Evolutionary conservation across 768 basidiomycete genomes (phyloP).

Genomic region (Jaapia argillacea): DNA sequence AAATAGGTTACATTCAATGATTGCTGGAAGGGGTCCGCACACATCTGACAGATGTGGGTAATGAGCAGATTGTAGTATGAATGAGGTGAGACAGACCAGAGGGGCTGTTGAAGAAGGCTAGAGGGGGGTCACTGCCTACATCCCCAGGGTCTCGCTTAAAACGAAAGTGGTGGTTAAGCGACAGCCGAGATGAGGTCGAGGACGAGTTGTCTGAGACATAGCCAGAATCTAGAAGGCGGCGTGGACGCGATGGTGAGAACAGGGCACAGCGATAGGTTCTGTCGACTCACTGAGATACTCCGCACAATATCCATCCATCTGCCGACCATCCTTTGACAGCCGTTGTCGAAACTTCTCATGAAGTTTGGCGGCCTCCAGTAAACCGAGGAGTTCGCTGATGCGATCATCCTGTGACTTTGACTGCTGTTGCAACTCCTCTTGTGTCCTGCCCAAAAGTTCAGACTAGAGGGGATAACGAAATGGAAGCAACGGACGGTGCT

Average conservation of each 20-base stretch:
- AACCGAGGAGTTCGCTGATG: slow-evolving; percentile 32
- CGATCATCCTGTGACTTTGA: slow-evolving; percentile 34
- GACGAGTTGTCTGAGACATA: too few species aligned
- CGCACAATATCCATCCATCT: slow-evolving; percentile 6
- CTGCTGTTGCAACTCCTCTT: slow-evolving; percentile 41
- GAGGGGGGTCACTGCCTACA: not conserved
- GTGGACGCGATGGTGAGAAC: too few species aligned
- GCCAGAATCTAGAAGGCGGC: too few species aligned
- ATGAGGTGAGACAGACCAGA: not conserved
- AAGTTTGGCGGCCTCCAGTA: slow-evolving; percentile 31
- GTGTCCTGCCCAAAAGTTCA: slow-evolving; percentile 27
- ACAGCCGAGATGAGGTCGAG: slow-evolving; percentile 2
- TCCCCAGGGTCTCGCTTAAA: not conserved
- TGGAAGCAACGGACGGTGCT: slow-evolving; percentile 33
- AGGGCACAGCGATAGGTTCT: too few species aligned
- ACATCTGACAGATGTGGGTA: slow-evolving; percentile 13
- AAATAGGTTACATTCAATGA: slow-evolving; percentile 36
- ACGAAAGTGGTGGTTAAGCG: not conserved
- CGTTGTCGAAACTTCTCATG: slow-evolving; percentile 32
- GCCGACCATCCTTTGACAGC: slow-evolving; percentile 23
- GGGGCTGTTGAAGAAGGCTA: not conserved
- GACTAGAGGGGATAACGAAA: not conserved
- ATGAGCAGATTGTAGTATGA: slow-evolving; percentile 6
- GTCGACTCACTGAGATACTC: too few species aligned
- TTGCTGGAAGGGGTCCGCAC: slow-evolving; percentile 24